Base-by-base conservation (phyloP, 2,329 filamentous ascomycete species). In the Stagonosporopsis rhizophila region DNA sequence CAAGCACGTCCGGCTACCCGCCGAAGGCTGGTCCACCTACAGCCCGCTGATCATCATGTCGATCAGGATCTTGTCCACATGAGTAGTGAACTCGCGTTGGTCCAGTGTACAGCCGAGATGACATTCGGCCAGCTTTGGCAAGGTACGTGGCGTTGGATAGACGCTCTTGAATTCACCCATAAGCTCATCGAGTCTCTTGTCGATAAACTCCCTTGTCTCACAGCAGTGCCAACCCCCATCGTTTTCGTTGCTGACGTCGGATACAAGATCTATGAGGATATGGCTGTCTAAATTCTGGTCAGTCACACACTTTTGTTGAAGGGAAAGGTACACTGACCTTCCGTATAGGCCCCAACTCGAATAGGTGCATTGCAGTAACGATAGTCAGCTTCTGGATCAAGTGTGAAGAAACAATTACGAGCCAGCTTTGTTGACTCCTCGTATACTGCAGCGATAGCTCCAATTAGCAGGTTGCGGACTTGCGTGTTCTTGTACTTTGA, bases 101-200 rank as follows among this genome's bases (percentile, higher is more conserved):
- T 41, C 30, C 1, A 22, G 17, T 2, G 3, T 11, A 28, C 50
- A 53, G 0, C 37, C 50, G 8, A 46, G n/a, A n/a, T 53, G 42
- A 8, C 52, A 49, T 6, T 34, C 39, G 2, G 39, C 52, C 4
- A 14, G 5, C 15, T 38, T 49, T 6, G 8, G 4, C 34, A 17
- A 44, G 20, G 17, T 14, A 3, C 39, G 34, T 1, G 9, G 11
- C 1, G 19, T 41, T 2, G 52, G 46, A 27, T 55, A 55, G 9
- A 55, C n/a, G 8, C n/a, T 22, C 40, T 40, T 50, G 14, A 50
- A 35, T 27, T 44, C 45, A 4, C 9, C 6, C 34, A 37, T 17
- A 7, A 44, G 40, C 12, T 25, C 22, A 17, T 55, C 52, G 7
- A 55, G 20, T 14, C 44, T 45, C 17, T 34, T 17, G 22, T 55